Evolutionary conservation across 2,329 filamentous ascomycete genomes (phyloP), one percentile per base, ranked within the genome.

Genomic region (Emergomyces africanus): DNA sequence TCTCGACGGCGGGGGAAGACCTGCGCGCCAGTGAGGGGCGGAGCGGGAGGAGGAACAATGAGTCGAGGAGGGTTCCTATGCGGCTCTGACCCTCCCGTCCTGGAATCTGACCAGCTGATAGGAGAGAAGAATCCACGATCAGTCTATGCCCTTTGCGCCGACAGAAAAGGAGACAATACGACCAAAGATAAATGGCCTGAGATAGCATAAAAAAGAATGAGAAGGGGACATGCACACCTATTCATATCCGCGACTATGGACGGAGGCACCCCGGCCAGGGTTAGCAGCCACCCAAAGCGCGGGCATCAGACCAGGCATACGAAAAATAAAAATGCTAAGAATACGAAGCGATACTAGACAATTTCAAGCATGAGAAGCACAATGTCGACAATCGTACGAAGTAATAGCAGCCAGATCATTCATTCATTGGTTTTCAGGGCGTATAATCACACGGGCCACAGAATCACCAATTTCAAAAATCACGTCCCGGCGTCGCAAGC

Each of bases 1-100:
- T 75, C 73, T 64, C 73, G 73, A 65, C 73, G 74, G 63, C 67
- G 66, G 46, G 72, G 69, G 57, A 73, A 73, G 44, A 64, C 64
- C 59, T 70, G 72, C 59, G 69, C 70, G 64, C 66, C 67, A 59
- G 66, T 61, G 60, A 61, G 64, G 57, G 63, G 62, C 61, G 67
- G 66, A 62, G 69, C 59, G 49, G 64, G 60, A 49, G 57, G 66
- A 59, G 62, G 66, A 59, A 62, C 60, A 44, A 61, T 58, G 30
- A 59, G 60, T 53, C 64, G 62, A 59, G 59, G 61, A 57, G 59
- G 35, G 51, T 54, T 54, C 23, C 57, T 42, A 30, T 57, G 53
- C 44, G 51, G 42, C 23, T 61, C 60, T 25, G 46, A 60, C 37
- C 57, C 53, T 25, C 58, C 60, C 49, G 49, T 49, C 57, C 56